Evolutionary conservation across 2,329 filamentous ascomycete species (phyloP), one percentile per base, ranked within the genome.

Genomic region (Fonsecaea monophora): DNA sequence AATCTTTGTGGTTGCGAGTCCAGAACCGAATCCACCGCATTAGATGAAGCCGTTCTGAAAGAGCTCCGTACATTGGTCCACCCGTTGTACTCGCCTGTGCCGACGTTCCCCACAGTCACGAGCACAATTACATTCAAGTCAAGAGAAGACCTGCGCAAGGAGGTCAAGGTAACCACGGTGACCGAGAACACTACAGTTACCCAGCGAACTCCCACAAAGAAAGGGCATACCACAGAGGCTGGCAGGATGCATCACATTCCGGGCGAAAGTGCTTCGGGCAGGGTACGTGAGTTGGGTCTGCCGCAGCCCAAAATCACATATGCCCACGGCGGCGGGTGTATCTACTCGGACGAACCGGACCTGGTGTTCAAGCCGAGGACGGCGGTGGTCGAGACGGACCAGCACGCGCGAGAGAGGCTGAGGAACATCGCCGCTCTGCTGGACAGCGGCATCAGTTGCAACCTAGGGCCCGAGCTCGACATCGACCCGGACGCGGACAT

Each of bases 281-380:
- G 15, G 42, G 13, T 5, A 6, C 56, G 32, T n/a, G 32, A 18
- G 30, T 35, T 40, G 18, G 3, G 15, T 12, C 55, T 64, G 18
- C 66, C 63, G 2, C 3, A 35, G 13, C 65, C 65, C 40, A 18
- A 34, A 3, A 37, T 70, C 60, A 53, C 32, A 5, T 70, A 67
- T 38, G 59, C 53, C 0, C 68, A 68, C 50, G 64, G 38, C n/a
- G 60, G 38, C 15, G 68, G 67, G 9, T 68, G 68, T 25, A 34
- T 62, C 40, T 42, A 58, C 21, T 64, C 60, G 0, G 54, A 60
- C 12, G 15, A 58, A 13, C 68, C 68, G 7, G 56, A 66, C 6
- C 48, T 67, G 32, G 56, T 66, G 30, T 37, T 68, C 37, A 61
- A 66, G 32, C 53, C 59, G 6, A 34, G n/a, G 15, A 32, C 40